phyloP scores from a whole-genome alignment of 495 filamentous ascomycete genomes.

The Podospora appendiculata region DNA sequence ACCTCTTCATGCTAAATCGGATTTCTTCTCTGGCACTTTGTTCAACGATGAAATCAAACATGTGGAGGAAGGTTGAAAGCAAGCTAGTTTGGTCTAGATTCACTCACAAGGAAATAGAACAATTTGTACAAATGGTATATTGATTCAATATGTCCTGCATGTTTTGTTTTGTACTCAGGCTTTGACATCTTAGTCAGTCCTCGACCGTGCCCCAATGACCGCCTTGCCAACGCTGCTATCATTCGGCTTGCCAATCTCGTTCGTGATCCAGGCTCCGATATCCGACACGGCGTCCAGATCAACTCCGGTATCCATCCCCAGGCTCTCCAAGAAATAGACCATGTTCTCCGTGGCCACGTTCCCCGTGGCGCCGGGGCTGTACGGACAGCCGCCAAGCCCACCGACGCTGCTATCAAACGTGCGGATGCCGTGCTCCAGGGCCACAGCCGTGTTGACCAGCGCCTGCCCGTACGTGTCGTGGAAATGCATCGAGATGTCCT shows the following conservation, averaged over 20 bases:
- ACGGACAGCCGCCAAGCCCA: constrained; percentile 91
- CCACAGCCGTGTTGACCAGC: constrained; percentile 79
- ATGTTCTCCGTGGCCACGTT: constrained; percentile 95
- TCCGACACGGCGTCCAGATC: constrained; percentile 73
- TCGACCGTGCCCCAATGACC: constrained; percentile 48
- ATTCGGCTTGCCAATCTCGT: constrained; percentile 67
- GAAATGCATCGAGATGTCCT: constrained; percentile 87
- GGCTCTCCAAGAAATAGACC: constrained; percentile 77
- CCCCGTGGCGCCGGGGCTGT: constrained; percentile 85
- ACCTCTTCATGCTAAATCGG: too few relatives aligned
- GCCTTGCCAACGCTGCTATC: constrained; percentile 75
- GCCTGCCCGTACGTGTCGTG: constrained; percentile 97
- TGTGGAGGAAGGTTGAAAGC: too few relatives aligned
- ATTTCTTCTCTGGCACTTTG: too few relatives aligned
- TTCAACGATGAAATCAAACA: too few relatives aligned
- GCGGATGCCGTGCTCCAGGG: constrained; percentile 79
- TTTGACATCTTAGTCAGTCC: background rate
- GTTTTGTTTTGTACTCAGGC: too few relatives aligned
- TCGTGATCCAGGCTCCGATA: constrained; percentile 85
- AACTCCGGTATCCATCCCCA: constrained; percentile 83
- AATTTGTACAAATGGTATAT: too few relatives aligned
- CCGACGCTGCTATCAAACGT: constrained; percentile 87
- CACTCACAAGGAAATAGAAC: too few relatives aligned
- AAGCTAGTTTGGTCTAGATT: too few relatives aligned
- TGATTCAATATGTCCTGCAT: too few relatives aligned